A percentile compares a stretch with the other conserved stretches of the same genome.
phyloP scores from a whole-genome alignment of 768 basidiomycete genomes.

The Rhizopogon vesiculosus region DNA sequence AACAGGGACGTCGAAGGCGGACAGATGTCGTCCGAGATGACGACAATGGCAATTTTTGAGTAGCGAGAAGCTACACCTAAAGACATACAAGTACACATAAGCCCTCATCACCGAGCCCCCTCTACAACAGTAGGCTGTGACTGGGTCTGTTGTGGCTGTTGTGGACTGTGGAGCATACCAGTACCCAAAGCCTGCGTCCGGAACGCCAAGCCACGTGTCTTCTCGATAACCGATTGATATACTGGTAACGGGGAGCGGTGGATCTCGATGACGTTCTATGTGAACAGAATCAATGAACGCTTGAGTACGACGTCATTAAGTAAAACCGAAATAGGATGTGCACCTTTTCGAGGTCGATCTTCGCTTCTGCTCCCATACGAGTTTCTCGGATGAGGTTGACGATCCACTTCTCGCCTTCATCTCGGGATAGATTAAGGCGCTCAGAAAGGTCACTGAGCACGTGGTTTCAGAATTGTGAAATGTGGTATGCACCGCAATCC shows the following conservation, averaged over 20 bases:
- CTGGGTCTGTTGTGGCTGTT: slow-evolving; percentile 22
- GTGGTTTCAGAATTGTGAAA: neutral
- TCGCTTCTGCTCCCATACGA: slow-evolving; percentile 93
- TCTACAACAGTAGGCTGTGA: slow-evolving; percentile 22
- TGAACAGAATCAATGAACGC: slow-evolving; percentile 6
- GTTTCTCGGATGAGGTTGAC: slow-evolving; percentile 99
- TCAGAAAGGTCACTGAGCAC: slow-evolving; percentile 78
- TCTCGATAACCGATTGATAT: slow-evolving; percentile 93
- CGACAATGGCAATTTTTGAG: neutral
- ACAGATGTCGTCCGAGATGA: neutral
- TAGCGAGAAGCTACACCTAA: neutral
- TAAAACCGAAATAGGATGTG: slow-evolving; percentile 8
- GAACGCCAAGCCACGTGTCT: slow-evolving; percentile 87
- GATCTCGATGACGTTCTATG: slow-evolving; percentile 93
- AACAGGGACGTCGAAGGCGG: too few relatives aligned
- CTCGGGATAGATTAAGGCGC: slow-evolving; percentile 86
- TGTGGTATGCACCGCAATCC: neutral
- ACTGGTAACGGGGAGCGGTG: slow-evolving; percentile 84
- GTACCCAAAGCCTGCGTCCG: slow-evolving; percentile 88
- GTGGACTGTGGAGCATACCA: slow-evolving; percentile 47
- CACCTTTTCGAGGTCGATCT: slow-evolving; percentile 96
- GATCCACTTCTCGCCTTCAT: slow-evolving; percentile 99
- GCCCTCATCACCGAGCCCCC: slow-evolving; percentile 17
- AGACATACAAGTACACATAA: neutral
- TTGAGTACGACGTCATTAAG: neutral